These are phyloP conservation scores for Helotiales sp. DNA, from an alignment of 2,329 filamentous ascomycete genomes.

Conservation along the genomic window DNA sequence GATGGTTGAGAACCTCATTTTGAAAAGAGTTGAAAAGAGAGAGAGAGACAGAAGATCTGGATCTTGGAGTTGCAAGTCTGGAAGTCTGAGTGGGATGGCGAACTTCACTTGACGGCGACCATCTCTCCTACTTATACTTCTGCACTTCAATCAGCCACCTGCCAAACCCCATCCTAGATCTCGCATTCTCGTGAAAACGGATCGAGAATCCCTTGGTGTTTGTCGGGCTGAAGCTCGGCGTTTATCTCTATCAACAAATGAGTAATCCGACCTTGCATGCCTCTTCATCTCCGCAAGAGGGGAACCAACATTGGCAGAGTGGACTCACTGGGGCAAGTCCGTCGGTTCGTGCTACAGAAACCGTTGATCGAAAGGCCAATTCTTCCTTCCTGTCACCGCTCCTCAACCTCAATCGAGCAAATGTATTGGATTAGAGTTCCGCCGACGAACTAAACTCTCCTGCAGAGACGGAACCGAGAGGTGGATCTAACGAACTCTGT, in stretches of 20 bases:
- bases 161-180: neutral
- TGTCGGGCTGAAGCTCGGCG: neutral
- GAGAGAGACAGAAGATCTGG: too few relatives aligned
- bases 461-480: neutral
- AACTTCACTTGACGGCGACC: neutral
- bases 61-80: conserved; percentile 11
- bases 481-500: neutral
- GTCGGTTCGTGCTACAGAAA: neutral
- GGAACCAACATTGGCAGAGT: neutral
- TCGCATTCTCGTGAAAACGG: neutral
- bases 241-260: neutral
- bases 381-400: conserved; percentile 1
- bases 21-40: conserved; percentile 13
- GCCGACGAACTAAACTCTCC: neutral
- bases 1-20: conserved; percentile 38
- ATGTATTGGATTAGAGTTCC: neutral
- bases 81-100: conserved; percentile 7
- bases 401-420: neutral
- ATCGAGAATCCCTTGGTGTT: neutral
- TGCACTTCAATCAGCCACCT: neutral
- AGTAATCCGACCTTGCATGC: conserved; percentile 19
- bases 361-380: too few relatives aligned
- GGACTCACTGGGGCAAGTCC: neutral
- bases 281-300: conserved; percentile 8
- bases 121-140: conserved; percentile 13